Percentiles rank a stretch among this genome's conserved stretches.
Conservation (phyloP, 345 rosid genomes). For the Rhizophora mangle region DNA sequence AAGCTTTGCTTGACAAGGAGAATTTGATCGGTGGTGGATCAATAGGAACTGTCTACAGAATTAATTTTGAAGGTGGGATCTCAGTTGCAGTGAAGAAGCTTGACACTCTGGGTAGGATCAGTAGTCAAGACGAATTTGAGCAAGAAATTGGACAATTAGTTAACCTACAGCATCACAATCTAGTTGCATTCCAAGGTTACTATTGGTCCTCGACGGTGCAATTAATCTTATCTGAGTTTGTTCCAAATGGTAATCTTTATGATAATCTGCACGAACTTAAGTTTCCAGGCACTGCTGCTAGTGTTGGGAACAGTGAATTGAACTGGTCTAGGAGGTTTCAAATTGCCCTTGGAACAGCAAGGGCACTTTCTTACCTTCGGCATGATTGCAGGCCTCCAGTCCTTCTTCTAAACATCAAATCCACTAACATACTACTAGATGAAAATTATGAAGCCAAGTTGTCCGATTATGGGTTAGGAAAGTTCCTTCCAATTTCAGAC, state of each 20-base stretch:
- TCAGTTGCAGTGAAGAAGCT: slow-evolving; percentile 95
- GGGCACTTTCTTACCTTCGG: slow-evolving; percentile 87
- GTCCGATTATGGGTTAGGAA: slow-evolving; percentile 82
- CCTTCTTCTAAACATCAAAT: slow-evolving; percentile 90
- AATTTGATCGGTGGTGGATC: slow-evolving; percentile 81
- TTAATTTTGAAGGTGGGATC: slow-evolving; percentile 80
- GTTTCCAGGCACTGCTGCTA: slow-evolving; percentile 60
- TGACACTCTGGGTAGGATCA: slow-evolving; percentile 75
- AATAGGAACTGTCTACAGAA: slow-evolving; percentile 77
- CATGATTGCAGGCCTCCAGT: slow-evolving; percentile 84
- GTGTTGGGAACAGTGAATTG: slow-evolving; percentile 58
- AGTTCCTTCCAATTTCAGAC: slow-evolving; percentile 78
- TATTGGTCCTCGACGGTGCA: slow-evolving; percentile 88
- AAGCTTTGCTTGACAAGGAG: slow-evolving; percentile 89
- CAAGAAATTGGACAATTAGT: slow-evolving; percentile 78
- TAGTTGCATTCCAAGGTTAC: slow-evolving; percentile 81
- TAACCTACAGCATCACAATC: slow-evolving; percentile 64
- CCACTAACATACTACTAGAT: slow-evolving; percentile 78
- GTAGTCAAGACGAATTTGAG: slow-evolving; percentile 91
- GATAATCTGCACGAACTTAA: slow-evolving; percentile 63
- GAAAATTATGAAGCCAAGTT: slow-evolving; percentile 70
- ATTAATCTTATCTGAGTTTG: slow-evolving; percentile 69
- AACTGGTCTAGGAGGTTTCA: slow-evolving; percentile 81
- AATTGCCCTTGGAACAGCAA: slow-evolving; percentile 83
- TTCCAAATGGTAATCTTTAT: slow-evolving; percentile 71